These are phyloP conservation scores for Eucalyptus urophylla DNA, from an alignment of 345 rosid species.

Conservation along the genomic window DNA sequence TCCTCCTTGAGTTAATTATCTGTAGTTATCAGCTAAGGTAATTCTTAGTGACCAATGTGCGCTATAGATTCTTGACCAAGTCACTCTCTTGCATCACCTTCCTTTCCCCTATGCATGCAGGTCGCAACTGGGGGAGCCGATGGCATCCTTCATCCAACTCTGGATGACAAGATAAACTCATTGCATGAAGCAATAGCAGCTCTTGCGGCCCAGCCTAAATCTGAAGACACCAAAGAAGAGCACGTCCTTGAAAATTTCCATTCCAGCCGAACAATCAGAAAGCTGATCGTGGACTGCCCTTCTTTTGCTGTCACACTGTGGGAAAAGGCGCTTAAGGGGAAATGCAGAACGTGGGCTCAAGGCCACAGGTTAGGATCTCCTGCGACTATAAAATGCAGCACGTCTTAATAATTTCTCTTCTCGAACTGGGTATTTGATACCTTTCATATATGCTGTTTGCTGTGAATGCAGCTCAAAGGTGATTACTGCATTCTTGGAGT, in stretches of 20 bases:
- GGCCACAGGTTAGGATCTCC: conserved; percentile 70
- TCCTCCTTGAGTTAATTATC: background rate
- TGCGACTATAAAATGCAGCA: background rate
- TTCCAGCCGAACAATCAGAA: conserved; percentile 73
- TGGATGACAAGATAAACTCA: conserved; percentile 44
- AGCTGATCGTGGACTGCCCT: conserved; percentile 58
- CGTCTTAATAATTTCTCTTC: background rate
- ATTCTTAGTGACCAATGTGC: background rate
- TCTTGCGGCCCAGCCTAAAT: conserved; percentile 50
- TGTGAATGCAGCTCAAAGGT: conserved; percentile 63
- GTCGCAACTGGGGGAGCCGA: conserved; percentile 59
- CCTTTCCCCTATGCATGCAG: conserved; percentile 11
- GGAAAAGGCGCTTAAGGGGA: conserved; percentile 66
- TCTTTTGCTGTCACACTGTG: conserved; percentile 55
- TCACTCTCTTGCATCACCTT: background rate
- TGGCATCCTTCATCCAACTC: conserved; percentile 44
- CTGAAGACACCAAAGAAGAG: conserved; percentile 34
- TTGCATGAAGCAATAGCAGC: conserved; percentile 56
- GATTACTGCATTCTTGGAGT: conserved; percentile 57
- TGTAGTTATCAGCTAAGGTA: background rate
- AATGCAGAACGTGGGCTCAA: conserved; percentile 48
- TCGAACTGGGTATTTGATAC: background rate
- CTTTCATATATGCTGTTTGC: background rate
- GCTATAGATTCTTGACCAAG: background rate
- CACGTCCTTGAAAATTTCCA: conserved; percentile 81